Percentiles rank a stretch among this genome's conserved stretches.
These are phyloP conservation scores for Plantago ovata DNA, from an alignment of 257 asterid species.

Conservation along the genomic window DNA sequence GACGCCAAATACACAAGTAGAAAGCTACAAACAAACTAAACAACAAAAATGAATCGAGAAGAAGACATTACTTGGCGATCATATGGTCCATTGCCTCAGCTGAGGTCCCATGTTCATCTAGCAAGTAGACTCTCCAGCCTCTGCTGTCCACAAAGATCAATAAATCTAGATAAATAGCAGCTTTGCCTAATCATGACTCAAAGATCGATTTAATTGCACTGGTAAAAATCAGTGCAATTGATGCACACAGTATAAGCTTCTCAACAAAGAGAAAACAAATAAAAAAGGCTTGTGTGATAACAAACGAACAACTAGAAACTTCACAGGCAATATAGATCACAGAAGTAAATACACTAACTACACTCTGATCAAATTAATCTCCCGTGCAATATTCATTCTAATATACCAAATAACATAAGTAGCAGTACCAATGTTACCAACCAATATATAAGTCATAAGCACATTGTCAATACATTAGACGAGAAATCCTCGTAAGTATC, in stretches of 20 bases:
- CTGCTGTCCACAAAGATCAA: slow-evolving; percentile 28
- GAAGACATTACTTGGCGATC: slow-evolving; percentile 48
- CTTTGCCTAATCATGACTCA: not conserved
- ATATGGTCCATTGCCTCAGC: slow-evolving; percentile 65
- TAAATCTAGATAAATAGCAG: not conserved
- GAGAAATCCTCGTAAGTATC: not conserved
- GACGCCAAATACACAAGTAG: too few species aligned
- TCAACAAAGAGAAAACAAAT: not conserved
- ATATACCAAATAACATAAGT: too few species aligned
- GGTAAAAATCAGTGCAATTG: not conserved
- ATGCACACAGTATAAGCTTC: not conserved
- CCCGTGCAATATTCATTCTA: too few species aligned
- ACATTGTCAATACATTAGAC: too few species aligned
- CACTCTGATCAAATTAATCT: too few species aligned
- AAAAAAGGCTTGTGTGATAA: not conserved
- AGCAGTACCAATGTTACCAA: too few species aligned
- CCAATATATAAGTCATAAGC: too few species aligned
- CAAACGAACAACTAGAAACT: too few species aligned
- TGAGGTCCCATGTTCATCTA: slow-evolving; percentile 89
- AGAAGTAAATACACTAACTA: too few species aligned
- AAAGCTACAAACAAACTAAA: not conserved
- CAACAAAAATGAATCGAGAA: not conserved
- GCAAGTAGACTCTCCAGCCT: slow-evolving; percentile 96
- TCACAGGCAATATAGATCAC: too few species aligned
- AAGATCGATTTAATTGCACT: not conserved